These are phyloP conservation scores for Adansonia digitata DNA, from an alignment of 345 rosid species.

Conservation along the genomic window DNA sequence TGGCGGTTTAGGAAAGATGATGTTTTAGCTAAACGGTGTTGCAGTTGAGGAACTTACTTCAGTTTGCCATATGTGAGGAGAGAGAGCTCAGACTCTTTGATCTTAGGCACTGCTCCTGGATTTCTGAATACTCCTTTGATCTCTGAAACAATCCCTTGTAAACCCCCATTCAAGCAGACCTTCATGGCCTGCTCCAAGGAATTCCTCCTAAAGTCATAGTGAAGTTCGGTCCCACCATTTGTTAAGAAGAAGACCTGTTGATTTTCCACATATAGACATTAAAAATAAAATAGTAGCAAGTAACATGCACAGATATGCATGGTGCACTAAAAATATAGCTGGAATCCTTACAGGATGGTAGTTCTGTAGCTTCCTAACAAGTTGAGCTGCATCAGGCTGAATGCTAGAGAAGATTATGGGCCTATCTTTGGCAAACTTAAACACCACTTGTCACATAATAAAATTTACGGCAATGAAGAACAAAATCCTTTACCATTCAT, in stretches of 20 bases:
- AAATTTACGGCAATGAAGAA: background rate
- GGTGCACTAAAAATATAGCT: slow-evolving; percentile 16
- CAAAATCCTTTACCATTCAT: background rate
- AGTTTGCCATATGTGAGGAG: slow-evolving; percentile 81
- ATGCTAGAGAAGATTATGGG: slow-evolving; percentile 81
- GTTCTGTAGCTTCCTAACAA: slow-evolving; percentile 63
- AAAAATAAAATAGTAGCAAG: no score
- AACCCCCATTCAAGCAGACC: slow-evolving; percentile 66
- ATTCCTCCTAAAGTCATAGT: slow-evolving; percentile 69
- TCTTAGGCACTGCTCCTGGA: slow-evolving; percentile 61
- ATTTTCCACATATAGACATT: no score
- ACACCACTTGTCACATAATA: slow-evolving; percentile 46
- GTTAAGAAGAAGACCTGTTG: slow-evolving; percentile 89
- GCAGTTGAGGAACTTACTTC: slow-evolving; percentile 37
- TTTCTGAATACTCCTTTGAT: slow-evolving; percentile 70
- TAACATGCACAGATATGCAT: no score
- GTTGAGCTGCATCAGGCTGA: slow-evolving; percentile 88
- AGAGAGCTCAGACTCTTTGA: slow-evolving; percentile 77
- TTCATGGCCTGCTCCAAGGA: slow-evolving; percentile 77
- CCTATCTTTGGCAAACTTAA: slow-evolving; percentile 46
- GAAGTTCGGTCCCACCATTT: slow-evolving; percentile 54
- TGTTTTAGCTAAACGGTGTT: no score
- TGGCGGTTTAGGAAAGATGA: no score
- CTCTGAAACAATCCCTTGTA: slow-evolving; percentile 90
- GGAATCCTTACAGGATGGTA: slow-evolving; percentile 60